phyloP scores from a whole-genome alignment of 2,329 filamentous ascomycete species.

The Claviceps fusiformis region DNA sequence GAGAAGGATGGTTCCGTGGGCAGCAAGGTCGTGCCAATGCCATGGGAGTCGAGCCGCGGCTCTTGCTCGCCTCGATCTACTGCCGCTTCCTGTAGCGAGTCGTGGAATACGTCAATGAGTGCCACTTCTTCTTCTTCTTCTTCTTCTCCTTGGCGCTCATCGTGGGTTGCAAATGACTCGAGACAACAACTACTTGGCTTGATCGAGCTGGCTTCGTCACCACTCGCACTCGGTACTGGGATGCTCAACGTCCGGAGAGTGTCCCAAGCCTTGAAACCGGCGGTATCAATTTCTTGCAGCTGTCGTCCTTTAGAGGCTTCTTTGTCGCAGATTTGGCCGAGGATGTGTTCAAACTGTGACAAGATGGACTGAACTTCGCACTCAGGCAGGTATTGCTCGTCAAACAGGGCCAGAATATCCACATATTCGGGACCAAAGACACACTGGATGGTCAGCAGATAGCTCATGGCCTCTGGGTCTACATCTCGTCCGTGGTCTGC shows the following conservation, averaged over 20 bases:
- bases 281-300: not conserved
- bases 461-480: not conserved
- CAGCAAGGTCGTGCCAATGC: not conserved
- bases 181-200: not conserved
- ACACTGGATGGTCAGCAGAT: not conserved
- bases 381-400: not conserved
- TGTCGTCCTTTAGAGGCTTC: not conserved
- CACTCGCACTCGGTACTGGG: not conserved
- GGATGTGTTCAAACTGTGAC: not conserved
- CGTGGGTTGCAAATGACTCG: not conserved
- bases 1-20: not conserved
- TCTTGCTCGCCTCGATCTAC: not conserved
- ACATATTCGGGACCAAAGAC: not conserved
- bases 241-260: not conserved
- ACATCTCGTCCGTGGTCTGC: not conserved
- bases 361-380: not conserved
- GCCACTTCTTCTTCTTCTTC: not conserved
- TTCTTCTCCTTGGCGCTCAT: not conserved
- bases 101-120: not conserved
- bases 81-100: not conserved
- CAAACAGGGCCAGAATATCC: not conserved
- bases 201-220: not conserved
- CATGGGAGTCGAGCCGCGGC: too few relatives aligned
- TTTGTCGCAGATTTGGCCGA: not conserved
- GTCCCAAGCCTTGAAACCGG: not conserved